These are phyloP conservation scores for Lasiosphaeriaceae sp. DNA, from an alignment of 495 filamentous ascomycete genomes.

Conservation along the genomic window DNA sequence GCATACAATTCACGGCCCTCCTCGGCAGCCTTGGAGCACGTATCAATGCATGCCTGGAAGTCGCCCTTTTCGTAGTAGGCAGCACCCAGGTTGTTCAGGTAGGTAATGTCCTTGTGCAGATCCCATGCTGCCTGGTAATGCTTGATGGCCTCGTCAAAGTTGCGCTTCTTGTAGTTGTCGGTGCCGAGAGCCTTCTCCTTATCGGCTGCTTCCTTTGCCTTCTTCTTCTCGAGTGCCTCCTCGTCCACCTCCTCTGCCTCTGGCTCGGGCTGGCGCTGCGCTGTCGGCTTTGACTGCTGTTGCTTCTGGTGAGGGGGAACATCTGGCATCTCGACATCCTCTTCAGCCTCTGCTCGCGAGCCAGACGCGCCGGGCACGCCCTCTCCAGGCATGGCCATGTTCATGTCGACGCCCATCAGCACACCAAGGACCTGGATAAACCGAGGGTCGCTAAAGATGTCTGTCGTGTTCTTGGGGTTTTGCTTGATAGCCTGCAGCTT, in stretches of 20 bases:
- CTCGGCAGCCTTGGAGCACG: slow-evolving; percentile 82
- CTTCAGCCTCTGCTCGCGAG: slow-evolving; percentile 53
- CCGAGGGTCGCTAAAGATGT: slow-evolving; percentile 80
- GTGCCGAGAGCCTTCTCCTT: slow-evolving; percentile 93
- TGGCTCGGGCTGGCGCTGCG: slow-evolving; percentile 48
- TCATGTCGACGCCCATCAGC: slow-evolving; percentile 90
- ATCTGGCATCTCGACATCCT: slow-evolving; percentile 80
- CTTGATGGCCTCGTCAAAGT: slow-evolving; percentile 90
- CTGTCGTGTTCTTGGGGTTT: slow-evolving; percentile 75
- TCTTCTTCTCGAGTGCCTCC: slow-evolving; percentile 73
- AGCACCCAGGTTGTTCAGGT: slow-evolving; percentile 92
- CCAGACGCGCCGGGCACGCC: slow-evolving; percentile 41
- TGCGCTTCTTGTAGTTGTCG: slow-evolving; percentile 94
- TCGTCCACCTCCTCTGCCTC: slow-evolving; percentile 70
- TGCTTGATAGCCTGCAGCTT: slow-evolving; percentile 77
- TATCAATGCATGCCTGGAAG: slow-evolving; percentile 77
- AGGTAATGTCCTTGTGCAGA: slow-evolving; percentile 90
- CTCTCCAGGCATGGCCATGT: slow-evolving; percentile 57
- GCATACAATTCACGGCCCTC: slow-evolving; percentile 81
- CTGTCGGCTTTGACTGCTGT: slow-evolving; percentile 38
- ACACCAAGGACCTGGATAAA: slow-evolving; percentile 95
- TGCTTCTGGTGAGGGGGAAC: slow-evolving; percentile 36
- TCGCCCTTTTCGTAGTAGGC: slow-evolving; percentile 96
- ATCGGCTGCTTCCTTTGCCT: slow-evolving; percentile 90
- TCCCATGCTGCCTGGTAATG: slow-evolving; percentile 98